Conservation (phyloP, 345 rosid genomes). For the Melastoma malabathricum region DNA sequence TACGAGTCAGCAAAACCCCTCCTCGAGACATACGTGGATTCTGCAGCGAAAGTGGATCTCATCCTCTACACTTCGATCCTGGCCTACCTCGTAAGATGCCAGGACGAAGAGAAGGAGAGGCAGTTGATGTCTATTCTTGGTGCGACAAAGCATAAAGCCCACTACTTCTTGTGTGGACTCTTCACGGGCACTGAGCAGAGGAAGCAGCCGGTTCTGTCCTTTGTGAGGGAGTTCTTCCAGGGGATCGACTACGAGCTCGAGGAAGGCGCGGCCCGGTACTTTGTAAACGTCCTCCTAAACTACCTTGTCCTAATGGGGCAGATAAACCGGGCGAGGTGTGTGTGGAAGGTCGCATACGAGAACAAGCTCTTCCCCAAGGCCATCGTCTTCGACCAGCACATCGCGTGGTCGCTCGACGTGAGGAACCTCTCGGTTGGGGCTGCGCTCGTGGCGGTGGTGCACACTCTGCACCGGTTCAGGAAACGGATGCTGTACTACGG, state of each 20-base stretch:
- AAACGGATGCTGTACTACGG: constrained; percentile 94
- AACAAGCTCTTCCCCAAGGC: constrained; percentile 97
- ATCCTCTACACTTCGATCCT: constrained; percentile 91
- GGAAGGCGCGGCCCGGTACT: constrained; percentile 90
- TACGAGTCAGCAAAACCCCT: constrained; percentile 90
- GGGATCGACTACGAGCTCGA: constrained; percentile 84
- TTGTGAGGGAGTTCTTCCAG: constrained; percentile 88
- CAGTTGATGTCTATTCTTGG: constrained; percentile 83
- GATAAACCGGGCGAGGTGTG: constrained; percentile 85
- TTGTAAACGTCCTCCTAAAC: constrained; percentile 84
- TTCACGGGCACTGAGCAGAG: constrained; percentile 92
- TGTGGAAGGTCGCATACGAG: constrained; percentile 96
- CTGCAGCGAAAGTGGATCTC: constrained; percentile 84
- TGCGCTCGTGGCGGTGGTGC: constrained; percentile 87
- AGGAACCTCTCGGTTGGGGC: constrained; percentile 95
- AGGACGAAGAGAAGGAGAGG: constrained; percentile 76
- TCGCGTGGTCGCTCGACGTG: constrained; percentile 97
- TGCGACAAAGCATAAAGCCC: constrained; percentile 72
- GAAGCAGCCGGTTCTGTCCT: constrained; percentile 69
- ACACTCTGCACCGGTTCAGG: constrained; percentile 90
- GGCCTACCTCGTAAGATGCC: constrained; percentile 83
- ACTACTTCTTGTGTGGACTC: constrained; percentile 80
- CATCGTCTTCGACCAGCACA: constrained; percentile 88
- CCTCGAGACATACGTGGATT: constrained; percentile 66
- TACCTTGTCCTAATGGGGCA: constrained; percentile 97